Evolutionary conservation across 2,329 filamentous ascomycete species (phyloP).

Genomic region (Cyclaneusma minus): DNA sequence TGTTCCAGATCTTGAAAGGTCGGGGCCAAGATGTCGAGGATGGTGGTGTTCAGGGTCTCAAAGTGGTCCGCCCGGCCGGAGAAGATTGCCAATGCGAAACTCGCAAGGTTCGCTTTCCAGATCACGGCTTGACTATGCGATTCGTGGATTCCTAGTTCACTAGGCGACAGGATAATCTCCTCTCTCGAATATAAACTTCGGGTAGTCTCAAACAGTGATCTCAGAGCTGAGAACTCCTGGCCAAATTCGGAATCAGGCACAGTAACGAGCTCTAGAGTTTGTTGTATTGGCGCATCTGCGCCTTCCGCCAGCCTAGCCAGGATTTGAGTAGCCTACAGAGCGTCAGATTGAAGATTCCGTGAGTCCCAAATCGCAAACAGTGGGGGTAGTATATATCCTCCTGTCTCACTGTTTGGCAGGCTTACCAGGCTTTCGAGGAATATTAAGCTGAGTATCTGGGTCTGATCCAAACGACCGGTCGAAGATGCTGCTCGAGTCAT

Average conservation of each 20-base stretch:
- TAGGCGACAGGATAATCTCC: conserved; percentile 31
- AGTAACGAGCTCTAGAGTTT: conserved; percentile 40
- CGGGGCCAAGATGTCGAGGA: conserved; percentile 47
- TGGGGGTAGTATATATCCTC: background rate
- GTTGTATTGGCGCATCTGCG: conserved; percentile 30
- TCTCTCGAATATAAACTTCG: conserved; percentile 44
- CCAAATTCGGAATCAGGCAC: conserved; percentile 37
- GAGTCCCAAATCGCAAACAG: conserved; percentile 1
- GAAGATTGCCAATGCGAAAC: conserved; percentile 47
- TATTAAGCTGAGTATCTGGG: conserved; percentile 42
- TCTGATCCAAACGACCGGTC: conserved; percentile 15
- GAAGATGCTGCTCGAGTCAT: conserved; percentile 4
- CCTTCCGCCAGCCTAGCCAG: conserved; percentile 39
- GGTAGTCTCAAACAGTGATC: conserved; percentile 46
- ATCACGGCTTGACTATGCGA: conserved; percentile 39
- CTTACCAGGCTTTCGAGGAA: conserved; percentile 45
- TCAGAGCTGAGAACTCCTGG: conserved; percentile 45
- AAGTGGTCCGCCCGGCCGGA: conserved; percentile 49
- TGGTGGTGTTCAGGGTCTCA: conserved; percentile 44
- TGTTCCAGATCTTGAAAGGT: conserved; percentile 40
- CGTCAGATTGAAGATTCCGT: conserved; percentile 4
- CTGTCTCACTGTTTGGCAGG: conserved; percentile 2
- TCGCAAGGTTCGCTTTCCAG: conserved; percentile 47
- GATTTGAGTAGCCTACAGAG: conserved; percentile 37
- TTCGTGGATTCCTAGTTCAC: conserved; percentile 34